Conservation (phyloP, 345 rosid genomes). For the Sisymbrium altissimum region DNA sequence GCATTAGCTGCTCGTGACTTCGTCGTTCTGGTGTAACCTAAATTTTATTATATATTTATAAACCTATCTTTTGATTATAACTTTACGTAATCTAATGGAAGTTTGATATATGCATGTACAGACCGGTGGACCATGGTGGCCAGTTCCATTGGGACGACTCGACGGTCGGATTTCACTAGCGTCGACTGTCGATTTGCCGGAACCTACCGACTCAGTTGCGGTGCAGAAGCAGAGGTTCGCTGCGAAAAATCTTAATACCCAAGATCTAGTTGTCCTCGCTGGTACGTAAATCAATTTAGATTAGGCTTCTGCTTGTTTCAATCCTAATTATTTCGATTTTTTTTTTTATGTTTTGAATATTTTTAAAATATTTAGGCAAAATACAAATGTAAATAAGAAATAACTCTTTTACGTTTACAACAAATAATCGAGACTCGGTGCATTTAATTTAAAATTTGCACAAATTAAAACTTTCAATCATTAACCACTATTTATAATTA, state of each 20-base stretch:
- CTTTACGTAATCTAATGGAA: not conserved
- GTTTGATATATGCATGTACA: not conserved
- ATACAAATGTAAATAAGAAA: not conserved
- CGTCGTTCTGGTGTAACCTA: slow-evolving; percentile 41
- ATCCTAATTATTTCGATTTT: not conserved
- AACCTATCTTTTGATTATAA: not conserved
- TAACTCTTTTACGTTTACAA: too few relatives aligned
- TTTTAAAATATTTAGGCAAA: too few relatives aligned
- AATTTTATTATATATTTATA: not conserved
- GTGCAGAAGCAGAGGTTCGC: slow-evolving; percentile 36
- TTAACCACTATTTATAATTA: too few relatives aligned
- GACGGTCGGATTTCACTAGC: slow-evolving; percentile 30
- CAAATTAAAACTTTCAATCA: too few relatives aligned
- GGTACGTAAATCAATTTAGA: slow-evolving; percentile 28
- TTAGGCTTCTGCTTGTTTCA: not conserved
- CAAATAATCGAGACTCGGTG: too few relatives aligned
- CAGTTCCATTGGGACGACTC: slow-evolving; percentile 32
- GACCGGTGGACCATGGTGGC: slow-evolving; percentile 32
- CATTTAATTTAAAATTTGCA: too few relatives aligned
- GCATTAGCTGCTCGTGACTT: slow-evolving; percentile 55
- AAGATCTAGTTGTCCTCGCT: slow-evolving; percentile 46
- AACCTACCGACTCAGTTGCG: slow-evolving; percentile 31
- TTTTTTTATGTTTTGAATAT: too few relatives aligned
- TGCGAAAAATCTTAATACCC: slow-evolving; percentile 35
- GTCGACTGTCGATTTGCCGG: slow-evolving; percentile 28